These are phyloP conservation scores for Phaeosphaeriaceae sp. DNA, from an alignment of 2,329 filamentous ascomycete species.

Conservation along the genomic window DNA sequence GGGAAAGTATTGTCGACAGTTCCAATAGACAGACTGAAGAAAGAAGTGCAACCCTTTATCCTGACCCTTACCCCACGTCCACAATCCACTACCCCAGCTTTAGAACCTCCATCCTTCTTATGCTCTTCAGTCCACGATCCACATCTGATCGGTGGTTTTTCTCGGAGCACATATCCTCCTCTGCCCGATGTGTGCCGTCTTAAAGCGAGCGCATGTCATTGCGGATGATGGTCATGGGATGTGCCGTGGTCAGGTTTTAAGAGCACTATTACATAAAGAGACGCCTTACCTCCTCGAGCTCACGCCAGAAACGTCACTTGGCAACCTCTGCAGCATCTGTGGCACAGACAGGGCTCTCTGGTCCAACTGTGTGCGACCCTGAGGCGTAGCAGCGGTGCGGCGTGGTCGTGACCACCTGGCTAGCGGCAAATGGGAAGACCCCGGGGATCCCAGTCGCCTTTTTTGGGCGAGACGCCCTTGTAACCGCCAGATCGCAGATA, in stretches of 20 bases:
- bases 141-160: slow-evolving; percentile 4
- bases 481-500: slow-evolving; percentile 2
- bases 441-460: neutral
- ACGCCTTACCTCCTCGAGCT: slow-evolving; percentile 7
- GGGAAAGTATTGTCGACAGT: neutral
- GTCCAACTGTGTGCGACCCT: neutral
- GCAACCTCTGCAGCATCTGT: neutral
- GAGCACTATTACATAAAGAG: slow-evolving; percentile 33
- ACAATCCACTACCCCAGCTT: neutral
- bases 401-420: neutral
- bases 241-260: slow-evolving; percentile 20
- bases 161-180: slow-evolving; percentile 14
- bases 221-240: slow-evolving; percentile 29
- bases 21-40: neutral
- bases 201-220: slow-evolving; percentile 36
- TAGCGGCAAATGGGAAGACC: neutral
- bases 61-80: slow-evolving; percentile 18
- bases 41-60: slow-evolving; percentile 11
- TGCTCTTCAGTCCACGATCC: slow-evolving; percentile 6
- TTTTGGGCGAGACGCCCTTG: slow-evolving; percentile 17
- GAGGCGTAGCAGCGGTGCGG: neutral
- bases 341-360: neutral
- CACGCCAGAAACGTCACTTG: slow-evolving; percentile 3
- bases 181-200: slow-evolving; percentile 39
- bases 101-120: slow-evolving; percentile 13